Percentiles rank a stretch among this genome's conserved stretches.
Conservation (phyloP, 2,329 filamentous ascomycete species). For the Pyricularia sp. region DNA sequence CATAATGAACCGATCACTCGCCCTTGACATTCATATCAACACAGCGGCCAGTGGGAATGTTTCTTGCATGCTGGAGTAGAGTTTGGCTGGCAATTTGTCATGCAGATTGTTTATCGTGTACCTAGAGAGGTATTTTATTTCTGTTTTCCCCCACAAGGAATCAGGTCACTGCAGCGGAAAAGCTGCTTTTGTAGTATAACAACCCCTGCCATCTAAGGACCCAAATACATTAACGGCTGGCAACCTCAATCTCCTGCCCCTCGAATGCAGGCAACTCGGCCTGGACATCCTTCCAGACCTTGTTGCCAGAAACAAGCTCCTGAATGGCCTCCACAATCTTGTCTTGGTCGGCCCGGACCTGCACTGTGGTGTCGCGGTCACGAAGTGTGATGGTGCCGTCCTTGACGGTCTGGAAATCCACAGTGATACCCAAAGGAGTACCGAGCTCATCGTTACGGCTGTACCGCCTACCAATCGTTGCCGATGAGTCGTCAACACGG, state of each 20-base stretch:
- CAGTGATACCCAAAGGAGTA: slow-evolving; percentile 85
- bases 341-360: slow-evolving; percentile 76
- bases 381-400: slow-evolving; percentile 80
- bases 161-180: neutral
- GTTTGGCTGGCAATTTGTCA: neutral
- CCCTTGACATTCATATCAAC: no score
- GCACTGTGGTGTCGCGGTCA: slow-evolving; percentile 83
- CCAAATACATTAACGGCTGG: slow-evolving; percentile 1
- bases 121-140: neutral
- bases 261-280: slow-evolving; percentile 77
- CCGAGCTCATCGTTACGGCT: slow-evolving; percentile 92
- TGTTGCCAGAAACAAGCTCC: slow-evolving; percentile 35
- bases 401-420: slow-evolving; percentile 92
- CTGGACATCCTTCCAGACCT: slow-evolving; percentile 60
- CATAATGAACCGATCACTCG: no score
- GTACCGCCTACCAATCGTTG: slow-evolving; percentile 91
- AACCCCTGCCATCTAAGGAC: slow-evolving; percentile 17
- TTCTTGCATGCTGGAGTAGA: neutral
- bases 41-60: neutral
- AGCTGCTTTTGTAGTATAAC: neutral
- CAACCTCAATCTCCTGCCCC: slow-evolving; percentile 53
- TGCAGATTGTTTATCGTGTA: neutral
- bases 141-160: neutral
- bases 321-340: slow-evolving; percentile 70
- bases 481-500: slow-evolving; percentile 81